Evolutionary conservation across 306 rosid genomes (phyloP).

Genomic region (Mimosa bimucronata): DNA sequence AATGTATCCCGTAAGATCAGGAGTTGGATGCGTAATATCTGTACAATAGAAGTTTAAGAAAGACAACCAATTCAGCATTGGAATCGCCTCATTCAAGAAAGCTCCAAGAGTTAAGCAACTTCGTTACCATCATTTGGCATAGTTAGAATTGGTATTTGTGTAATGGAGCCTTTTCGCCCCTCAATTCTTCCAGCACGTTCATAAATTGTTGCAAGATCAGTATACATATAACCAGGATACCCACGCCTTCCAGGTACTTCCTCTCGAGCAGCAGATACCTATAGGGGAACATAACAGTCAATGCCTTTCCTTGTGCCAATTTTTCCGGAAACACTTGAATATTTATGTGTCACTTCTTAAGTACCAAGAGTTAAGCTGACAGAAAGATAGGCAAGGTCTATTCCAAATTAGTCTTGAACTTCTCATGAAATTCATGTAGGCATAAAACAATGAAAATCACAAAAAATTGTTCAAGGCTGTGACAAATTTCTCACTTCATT

Average conservation of each 20-base stretch:
- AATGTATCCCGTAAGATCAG: slow-evolving; percentile 98
- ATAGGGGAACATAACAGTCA: slow-evolving; percentile 32
- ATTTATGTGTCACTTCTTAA: slow-evolving; percentile 23
- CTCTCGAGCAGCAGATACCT: slow-evolving; percentile 99
- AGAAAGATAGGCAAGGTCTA: slow-evolving; percentile 22
- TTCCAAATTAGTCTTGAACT: slow-evolving; percentile 16
- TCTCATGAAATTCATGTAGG: slow-evolving; percentile 19
- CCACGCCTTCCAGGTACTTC: slow-evolving; percentile 99
- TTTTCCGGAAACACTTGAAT: slow-evolving; percentile 13
- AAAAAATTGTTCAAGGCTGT: slow-evolving; percentile 22
- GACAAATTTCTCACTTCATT: background rate
- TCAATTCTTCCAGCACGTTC: slow-evolving; percentile 99
- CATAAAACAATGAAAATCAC: slow-evolving; percentile 3
- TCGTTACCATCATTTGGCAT: slow-evolving; percentile 97
- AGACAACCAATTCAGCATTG: background rate
- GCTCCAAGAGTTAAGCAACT: slow-evolving; percentile 5
- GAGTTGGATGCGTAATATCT: slow-evolving; percentile 99
- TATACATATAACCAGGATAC: slow-evolving; percentile 98
- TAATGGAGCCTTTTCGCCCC: slow-evolving; percentile 98
- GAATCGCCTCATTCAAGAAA: slow-evolving; percentile 25
- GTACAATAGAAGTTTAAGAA: slow-evolving; percentile 45
- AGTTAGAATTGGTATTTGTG: slow-evolving; percentile 96
- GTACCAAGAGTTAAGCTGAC: background rate
- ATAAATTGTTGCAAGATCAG: slow-evolving; percentile 98
- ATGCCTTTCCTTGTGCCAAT: slow-evolving; percentile 25